Conservation (phyloP, 2,329 filamentous ascomycete species). For the Phaeoacremonium minimum region DNA sequence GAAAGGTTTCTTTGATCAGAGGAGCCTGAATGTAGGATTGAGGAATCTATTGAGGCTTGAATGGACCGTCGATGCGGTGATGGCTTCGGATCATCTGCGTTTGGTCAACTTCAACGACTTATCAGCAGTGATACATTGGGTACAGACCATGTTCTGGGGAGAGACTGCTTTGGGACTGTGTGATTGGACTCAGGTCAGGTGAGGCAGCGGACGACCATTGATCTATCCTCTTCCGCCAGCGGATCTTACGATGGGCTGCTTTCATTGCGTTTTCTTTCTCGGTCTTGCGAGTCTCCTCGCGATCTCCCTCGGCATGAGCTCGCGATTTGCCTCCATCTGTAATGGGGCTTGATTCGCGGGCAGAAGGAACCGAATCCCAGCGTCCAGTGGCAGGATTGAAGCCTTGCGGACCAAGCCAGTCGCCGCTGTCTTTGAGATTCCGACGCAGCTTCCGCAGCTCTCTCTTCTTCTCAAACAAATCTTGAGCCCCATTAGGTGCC, state of each 20-base stretch:
- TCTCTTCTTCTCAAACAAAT: slow-evolving; percentile 19
- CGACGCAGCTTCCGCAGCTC: slow-evolving; percentile 34
- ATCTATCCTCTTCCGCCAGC: slow-evolving; percentile 38
- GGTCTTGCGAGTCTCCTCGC: slow-evolving; percentile 18
- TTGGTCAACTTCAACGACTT: too few relatives aligned
- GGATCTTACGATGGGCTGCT: slow-evolving; percentile 16
- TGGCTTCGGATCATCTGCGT: too few relatives aligned
- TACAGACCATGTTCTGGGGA: too few relatives aligned
- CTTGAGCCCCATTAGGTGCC: too few relatives aligned
- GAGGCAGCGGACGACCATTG: slow-evolving; percentile 50
- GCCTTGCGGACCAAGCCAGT: slow-evolving; percentile 56
- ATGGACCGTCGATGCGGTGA: too few relatives aligned
- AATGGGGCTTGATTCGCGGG: too few relatives aligned
- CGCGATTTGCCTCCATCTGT: slow-evolving; percentile 44
- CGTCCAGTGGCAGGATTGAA: slow-evolving; percentile 53
- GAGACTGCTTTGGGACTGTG: slow-evolving; percentile 21
- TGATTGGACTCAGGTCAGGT: slow-evolving; percentile 44
- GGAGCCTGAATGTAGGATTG: too few relatives aligned
- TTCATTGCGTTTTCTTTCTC: not conserved
- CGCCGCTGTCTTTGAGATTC: slow-evolving; percentile 47
- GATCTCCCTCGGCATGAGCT: slow-evolving; percentile 32
- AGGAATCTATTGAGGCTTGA: too few relatives aligned
- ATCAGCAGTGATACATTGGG: too few relatives aligned
- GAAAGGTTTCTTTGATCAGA: too few relatives aligned
- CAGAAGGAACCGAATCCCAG: slow-evolving; percentile 43